Percentiles rank a stretch among this genome's conserved stretches.
phyloP scores from a whole-genome alignment of 306 rosid genomes.

The Castanea sativa region DNA sequence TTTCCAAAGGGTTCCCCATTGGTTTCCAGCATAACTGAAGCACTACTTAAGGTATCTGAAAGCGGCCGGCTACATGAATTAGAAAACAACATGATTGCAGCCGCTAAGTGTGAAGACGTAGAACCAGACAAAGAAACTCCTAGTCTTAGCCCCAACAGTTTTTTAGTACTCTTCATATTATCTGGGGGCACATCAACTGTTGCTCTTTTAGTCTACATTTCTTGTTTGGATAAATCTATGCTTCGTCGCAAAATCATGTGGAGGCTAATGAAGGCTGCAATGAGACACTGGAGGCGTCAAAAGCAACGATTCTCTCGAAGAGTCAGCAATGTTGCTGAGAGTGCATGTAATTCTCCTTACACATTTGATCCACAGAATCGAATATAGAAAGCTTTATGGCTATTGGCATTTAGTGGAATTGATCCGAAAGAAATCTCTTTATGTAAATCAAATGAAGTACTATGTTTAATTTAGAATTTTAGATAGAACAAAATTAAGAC shows the following conservation, averaged over 20 bases:
- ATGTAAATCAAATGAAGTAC: too few species aligned
- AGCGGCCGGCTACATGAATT: constrained; percentile 22
- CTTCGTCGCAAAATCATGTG: constrained; percentile 11
- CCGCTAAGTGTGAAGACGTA: constrained; percentile 25
- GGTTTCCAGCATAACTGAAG: constrained; percentile 28
- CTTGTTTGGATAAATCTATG: neutral
- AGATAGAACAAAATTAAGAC: too few species aligned
- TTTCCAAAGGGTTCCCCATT: constrained; percentile 40
- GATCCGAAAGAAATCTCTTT: too few species aligned
- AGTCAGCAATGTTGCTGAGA: constrained; percentile 15
- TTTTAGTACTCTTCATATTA: constrained; percentile 32
- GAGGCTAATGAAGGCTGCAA: constrained; percentile 16
- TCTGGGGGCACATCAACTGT: constrained; percentile 45
- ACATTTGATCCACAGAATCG: too few species aligned
- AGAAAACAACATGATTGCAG: constrained; percentile 38
- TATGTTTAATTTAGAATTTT: too few species aligned
- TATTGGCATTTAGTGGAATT: too few species aligned
- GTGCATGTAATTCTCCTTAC: neutral
- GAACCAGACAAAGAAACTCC: constrained; percentile 10
- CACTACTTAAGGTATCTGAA: constrained; percentile 37
- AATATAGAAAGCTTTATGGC: too few species aligned
- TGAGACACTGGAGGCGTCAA: constrained; percentile 26
- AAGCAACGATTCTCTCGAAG: constrained; percentile 25
- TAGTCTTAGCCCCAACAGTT: constrained; percentile 44
- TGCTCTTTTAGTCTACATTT: constrained; percentile 32